Percentiles rank a stretch among this genome's conserved stretches.
Evolutionary conservation across 176 grass and related monocot genomes (phyloP).

Genomic region (Lolium perenne): DNA sequence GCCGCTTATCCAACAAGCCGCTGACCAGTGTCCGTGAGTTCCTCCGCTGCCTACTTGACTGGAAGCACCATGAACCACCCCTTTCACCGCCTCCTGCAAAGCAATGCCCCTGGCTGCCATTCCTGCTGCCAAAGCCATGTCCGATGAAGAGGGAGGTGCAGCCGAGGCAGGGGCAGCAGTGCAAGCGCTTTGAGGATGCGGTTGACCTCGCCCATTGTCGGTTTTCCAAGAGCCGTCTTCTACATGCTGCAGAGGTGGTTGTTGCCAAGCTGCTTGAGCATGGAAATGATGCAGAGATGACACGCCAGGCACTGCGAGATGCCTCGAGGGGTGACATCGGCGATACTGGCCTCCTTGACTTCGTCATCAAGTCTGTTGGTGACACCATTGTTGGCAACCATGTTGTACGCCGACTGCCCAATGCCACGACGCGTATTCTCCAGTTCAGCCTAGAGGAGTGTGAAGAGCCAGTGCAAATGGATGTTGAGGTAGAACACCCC

Average conservation of each 20-base stretch:
- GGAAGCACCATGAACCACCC: constrained; percentile 60
- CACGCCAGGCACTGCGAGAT: constrained; percentile 84
- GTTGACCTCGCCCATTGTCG: constrained; percentile 61
- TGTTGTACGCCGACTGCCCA: constrained; percentile 65
- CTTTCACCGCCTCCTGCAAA: constrained; percentile 17
- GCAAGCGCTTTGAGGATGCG: constrained; percentile 68
- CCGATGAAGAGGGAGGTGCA: constrained; percentile 46
- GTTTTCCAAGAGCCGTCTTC: constrained; percentile 76
- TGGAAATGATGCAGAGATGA: constrained; percentile 61
- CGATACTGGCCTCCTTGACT: constrained; percentile 92
- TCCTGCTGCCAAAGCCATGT: constrained; percentile 40
- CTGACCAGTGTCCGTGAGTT: constrained; percentile 69
- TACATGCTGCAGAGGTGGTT: constrained; percentile 74
- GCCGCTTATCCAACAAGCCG: constrained; percentile 58
- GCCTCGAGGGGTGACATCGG: constrained; percentile 79
- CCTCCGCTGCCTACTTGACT: constrained; percentile 72
- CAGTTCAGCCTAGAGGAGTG: constrained; percentile 83
- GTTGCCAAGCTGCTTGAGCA: constrained; percentile 70
- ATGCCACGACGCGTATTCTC: constrained; percentile 69
- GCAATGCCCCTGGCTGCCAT: constrained; percentile 21
- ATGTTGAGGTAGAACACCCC: constrained; percentile 30
- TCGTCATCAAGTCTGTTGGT: constrained; percentile 86
- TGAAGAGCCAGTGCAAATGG: constrained; percentile 33
- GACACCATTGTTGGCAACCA: constrained; percentile 68
- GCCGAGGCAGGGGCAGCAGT: constrained; percentile 46